Percentiles rank a stretch among this genome's conserved stretches.
Conservation (phyloP, 768 basidiomycete genomes). For the Lactarius quietus region DNA sequence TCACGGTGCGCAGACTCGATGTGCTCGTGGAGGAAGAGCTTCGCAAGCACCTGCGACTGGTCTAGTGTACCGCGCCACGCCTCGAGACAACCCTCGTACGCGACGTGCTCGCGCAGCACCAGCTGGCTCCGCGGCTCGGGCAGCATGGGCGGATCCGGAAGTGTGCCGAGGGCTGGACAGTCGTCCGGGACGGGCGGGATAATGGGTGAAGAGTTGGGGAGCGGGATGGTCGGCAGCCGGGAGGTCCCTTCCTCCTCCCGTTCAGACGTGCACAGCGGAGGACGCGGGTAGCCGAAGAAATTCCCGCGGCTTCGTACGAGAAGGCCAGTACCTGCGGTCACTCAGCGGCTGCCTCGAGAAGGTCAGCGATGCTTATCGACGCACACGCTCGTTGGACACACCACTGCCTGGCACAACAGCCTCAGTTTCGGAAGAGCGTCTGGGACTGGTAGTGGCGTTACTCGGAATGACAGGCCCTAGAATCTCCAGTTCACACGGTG, state of each 20-base stretch:
- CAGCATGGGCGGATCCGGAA: conserved; percentile 11
- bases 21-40: conserved; percentile 19
- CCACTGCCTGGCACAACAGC: background rate
- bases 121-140: conserved; percentile 7
- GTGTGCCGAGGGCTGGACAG: conserved; percentile 9
- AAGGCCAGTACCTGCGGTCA: conserved; percentile 11
- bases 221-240: background rate
- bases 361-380: background rate
- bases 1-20: conserved; percentile 14
- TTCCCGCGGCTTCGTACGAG: background rate
- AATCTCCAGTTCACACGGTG: conserved; percentile 3
- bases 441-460: background rate
- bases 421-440: background rate
- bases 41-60: conserved; percentile 12
- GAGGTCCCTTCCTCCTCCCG: background rate
- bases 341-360: background rate
- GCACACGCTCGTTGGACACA: conserved; percentile 3
- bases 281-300: conserved; percentile 3
- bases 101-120: conserved; percentile 11
- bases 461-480: background rate
- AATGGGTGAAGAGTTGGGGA: conserved; percentile 2
- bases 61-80: conserved; percentile 18
- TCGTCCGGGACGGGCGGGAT: background rate
- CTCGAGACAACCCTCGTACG: conserved; percentile 17
- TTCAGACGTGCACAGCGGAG: conserved; percentile 5